Percentiles rank a stretch among this genome's conserved stretches.
phyloP scores from a whole-genome alignment of 352 stramenopile species.

The Albugo candida region DNA sequence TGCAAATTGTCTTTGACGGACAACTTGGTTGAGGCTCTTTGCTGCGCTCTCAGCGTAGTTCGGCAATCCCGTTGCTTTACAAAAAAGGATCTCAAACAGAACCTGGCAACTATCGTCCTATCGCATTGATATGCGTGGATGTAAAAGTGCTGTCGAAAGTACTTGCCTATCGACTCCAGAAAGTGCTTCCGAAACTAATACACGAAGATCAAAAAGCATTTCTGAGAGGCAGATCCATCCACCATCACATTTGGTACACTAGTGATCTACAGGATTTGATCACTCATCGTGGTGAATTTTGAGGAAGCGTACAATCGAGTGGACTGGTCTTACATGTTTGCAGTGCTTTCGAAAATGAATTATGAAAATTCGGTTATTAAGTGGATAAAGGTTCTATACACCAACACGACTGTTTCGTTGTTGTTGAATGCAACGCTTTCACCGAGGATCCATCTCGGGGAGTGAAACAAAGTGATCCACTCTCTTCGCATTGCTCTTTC shows the following conservation, averaged over 20 bases:
- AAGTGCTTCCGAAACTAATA: slow-evolving; percentile 1
- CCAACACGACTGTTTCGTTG: not conserved
- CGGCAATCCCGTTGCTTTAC: slow-evolving; percentile 7
- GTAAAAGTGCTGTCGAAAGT: slow-evolving; percentile 9
- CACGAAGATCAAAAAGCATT: slow-evolving; percentile 7
- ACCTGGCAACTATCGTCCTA: not conserved
- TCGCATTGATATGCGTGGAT: slow-evolving; percentile 12
- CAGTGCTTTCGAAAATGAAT: slow-evolving; percentile 7
- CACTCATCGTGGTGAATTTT: not conserved
- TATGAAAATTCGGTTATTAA: slow-evolving; percentile 4
- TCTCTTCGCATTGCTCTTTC: slow-evolving; percentile 9
- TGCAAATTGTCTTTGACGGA: slow-evolving; percentile 10
- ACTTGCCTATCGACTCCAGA: slow-evolving; percentile 1
- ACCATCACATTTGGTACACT: slow-evolving; percentile 8
- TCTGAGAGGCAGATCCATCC: slow-evolving; percentile 1
- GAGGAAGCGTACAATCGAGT: slow-evolving; percentile 3
- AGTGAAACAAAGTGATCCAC: slow-evolving; percentile 6
- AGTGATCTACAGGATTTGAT: slow-evolving; percentile 7
- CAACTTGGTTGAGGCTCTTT: slow-evolving; percentile 7
- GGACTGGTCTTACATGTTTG: slow-evolving; percentile 6
- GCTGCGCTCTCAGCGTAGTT: slow-evolving; percentile 8
- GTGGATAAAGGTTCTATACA: slow-evolving; percentile 5
- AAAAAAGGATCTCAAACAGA: slow-evolving; percentile 5
- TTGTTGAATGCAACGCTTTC: slow-evolving; percentile 8
- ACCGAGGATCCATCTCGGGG: slow-evolving; percentile 4